Evolutionary conservation across 371 early-diverging fungal genomes (phyloP).

Genomic region (Mucor ambiguus): DNA sequence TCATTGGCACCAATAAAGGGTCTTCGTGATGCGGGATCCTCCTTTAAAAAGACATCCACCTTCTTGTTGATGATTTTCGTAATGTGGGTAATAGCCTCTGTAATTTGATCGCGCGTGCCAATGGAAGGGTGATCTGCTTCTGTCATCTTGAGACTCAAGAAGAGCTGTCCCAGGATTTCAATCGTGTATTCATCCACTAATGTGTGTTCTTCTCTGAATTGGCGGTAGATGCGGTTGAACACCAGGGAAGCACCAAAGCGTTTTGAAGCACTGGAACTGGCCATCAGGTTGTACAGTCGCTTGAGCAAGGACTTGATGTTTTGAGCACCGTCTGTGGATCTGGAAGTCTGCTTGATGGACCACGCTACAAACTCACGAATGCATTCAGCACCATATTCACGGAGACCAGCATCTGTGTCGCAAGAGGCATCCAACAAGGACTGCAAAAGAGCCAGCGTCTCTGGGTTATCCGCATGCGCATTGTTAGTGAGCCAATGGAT

Average conservation of each 20-base stretch:
- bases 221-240: slow-evolving; percentile 72
- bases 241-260: slow-evolving; percentile 73
- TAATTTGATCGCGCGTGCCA: slow-evolving; percentile 62
- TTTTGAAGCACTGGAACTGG: slow-evolving; percentile 64
- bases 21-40: slow-evolving; percentile 36
- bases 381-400: slow-evolving; percentile 80
- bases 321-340: slow-evolving; percentile 49
- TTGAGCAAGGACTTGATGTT: slow-evolving; percentile 74
- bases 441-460: slow-evolving; percentile 71
- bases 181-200: slow-evolving; percentile 68
- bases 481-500: slow-evolving; percentile 85
- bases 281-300: slow-evolving; percentile 64
- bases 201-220: slow-evolving; percentile 64
- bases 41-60: slow-evolving; percentile 45
- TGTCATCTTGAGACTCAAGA: slow-evolving; percentile 63
- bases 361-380: slow-evolving; percentile 74
- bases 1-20: slow-evolving; percentile 51
- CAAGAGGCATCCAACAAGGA: slow-evolving; percentile 72
- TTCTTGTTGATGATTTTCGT: slow-evolving; percentile 62
- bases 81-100: slow-evolving; percentile 60
- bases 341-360: slow-evolving; percentile 71
- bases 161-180: slow-evolving; percentile 71
- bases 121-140: slow-evolving; percentile 67
- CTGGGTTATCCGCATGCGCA: slow-evolving; percentile 74
- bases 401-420: slow-evolving; percentile 56